Base-by-base conservation (phyloP, 2,329 filamentous ascomycete genomes). In the Anisogramma anomala region DNA sequence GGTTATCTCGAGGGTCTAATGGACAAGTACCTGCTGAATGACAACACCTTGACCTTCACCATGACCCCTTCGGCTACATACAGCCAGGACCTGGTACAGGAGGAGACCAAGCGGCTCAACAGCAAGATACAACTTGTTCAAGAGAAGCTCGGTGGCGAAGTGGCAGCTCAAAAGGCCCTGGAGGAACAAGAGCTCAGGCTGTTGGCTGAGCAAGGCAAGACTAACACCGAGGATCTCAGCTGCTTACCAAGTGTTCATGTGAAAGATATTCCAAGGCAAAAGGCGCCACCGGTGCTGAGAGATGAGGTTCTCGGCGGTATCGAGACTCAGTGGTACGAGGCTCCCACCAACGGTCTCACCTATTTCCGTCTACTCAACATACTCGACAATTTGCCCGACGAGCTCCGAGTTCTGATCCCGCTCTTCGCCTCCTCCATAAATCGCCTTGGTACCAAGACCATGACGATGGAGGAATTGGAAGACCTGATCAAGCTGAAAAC, bases 401-500 rank as follows among this genome's bases (percentile, higher is more conserved):
- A 95, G 48, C 71, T 96, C 39, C 76, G 91, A 39, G 71, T 84
- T 51, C 68, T 96, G 43, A 74, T 96, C 35, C 91, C 91, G 1
- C 66, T 98, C 0, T 96, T 96, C 57, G 87, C 84, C 11, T 88
- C 94, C 56, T 80, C 84, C 27, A 79, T 98, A 47, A 91, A 95
- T 83, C 82, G 91, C 15, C 72, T 98, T 7, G 91, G 91, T 11
- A 98, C 89, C 2, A 83, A 82, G 52, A 75, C 79, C 45, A 84
- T 84, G 70, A 79, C 79, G 0, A 95, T 94, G 82, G 91, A 95
- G 59, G 80, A 95, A 59, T 74, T 96, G 38, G 91, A 98, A 60
- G 91, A 96, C 55, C 64, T 88, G 41, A 95, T 98, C 59, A 96
- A 96, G 60, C 72, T 96, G 22, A 94, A 93, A 65, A 96, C 91